A percentile compares a stretch with the other conserved stretches of the same genome.
These are phyloP conservation scores for Fusarium beomiforme DNA, from an alignment of 2,329 filamentous ascomycete genomes.

Conservation along the genomic window DNA sequence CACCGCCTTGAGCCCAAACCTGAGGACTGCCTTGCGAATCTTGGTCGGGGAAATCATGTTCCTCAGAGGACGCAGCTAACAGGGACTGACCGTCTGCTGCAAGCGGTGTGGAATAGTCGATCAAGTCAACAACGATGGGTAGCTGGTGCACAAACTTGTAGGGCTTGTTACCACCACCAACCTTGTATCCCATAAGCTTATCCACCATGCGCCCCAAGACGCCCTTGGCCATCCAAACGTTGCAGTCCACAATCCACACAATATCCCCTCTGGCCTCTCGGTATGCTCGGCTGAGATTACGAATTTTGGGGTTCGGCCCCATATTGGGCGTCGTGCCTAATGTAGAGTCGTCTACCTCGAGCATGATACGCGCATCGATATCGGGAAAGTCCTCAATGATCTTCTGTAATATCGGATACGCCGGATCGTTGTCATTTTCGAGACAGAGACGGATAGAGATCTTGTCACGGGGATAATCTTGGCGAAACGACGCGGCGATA, in stretches of 20 bases:
- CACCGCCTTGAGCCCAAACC: slow-evolving; percentile 67
- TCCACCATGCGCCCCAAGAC: slow-evolving; percentile 91
- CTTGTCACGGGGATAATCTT: slow-evolving; percentile 80
- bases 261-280: slow-evolving; percentile 87
- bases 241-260: slow-evolving; percentile 96
- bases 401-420: slow-evolving; percentile 76
- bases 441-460: slow-evolving; percentile 87
- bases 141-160: slow-evolving; percentile 97
- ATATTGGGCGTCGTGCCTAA: slow-evolving; percentile 69
- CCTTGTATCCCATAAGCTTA: slow-evolving; percentile 75
- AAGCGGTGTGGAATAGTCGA: slow-evolving; percentile 40
- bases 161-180: slow-evolving; percentile 60
- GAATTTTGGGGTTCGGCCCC: slow-evolving; percentile 97
- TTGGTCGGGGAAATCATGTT: slow-evolving; percentile 34
- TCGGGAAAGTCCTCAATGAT: slow-evolving; percentile 78
- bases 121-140: slow-evolving; percentile 85
- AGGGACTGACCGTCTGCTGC: slow-evolving; percentile 42
- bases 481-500: slow-evolving; percentile 84
- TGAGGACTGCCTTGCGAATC: slow-evolving; percentile 40
- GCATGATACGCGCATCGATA: slow-evolving; percentile 76
- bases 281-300: slow-evolving; percentile 95
- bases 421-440: slow-evolving; percentile 77
- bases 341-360: slow-evolving; percentile 84
- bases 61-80: slow-evolving; percentile 48
- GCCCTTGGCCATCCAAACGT: slow-evolving; percentile 87